These are phyloP conservation scores for Claviceps quebecensis DNA, from an alignment of 2,329 filamentous ascomycete genomes.

Conservation along the genomic window DNA sequence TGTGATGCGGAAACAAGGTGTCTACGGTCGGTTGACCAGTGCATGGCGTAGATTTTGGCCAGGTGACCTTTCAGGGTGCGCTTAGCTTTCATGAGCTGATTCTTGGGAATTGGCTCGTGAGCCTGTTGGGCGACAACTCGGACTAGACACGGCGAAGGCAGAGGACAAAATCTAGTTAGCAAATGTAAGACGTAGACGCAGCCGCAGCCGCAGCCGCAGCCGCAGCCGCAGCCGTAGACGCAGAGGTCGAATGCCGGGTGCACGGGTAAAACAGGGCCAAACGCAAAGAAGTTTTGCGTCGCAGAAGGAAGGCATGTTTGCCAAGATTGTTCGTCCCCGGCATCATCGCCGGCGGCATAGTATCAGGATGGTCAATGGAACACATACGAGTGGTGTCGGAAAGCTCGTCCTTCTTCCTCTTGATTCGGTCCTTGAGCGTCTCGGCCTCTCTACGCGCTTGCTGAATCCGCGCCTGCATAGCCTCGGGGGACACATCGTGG, in stretches of 20 bases:
- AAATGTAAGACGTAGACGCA: conserved; percentile 1
- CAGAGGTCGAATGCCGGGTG: not conserved
- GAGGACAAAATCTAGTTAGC: conserved; percentile 11
- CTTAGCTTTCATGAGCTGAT: conserved; percentile 91
- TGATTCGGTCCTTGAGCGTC: conserved; percentile 95
- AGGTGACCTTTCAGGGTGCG: conserved; percentile 94
- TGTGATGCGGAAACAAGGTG: conserved; percentile 96
- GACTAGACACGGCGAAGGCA: conserved; percentile 39
- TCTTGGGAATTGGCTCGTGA: conserved; percentile 81
- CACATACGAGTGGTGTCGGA: conserved; percentile 91
- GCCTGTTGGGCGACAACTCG: conserved; percentile 85
- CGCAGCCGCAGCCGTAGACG: no score
- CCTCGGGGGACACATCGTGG: conserved; percentile 54
- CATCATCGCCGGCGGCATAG: no score
- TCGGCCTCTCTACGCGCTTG: conserved; percentile 94
- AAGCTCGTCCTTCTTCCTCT: conserved; percentile 99
- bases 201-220: no score
- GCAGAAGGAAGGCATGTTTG: not conserved
- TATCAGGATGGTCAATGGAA: conserved; percentile 6
- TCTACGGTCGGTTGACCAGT: conserved; percentile 97
- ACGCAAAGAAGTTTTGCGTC: not conserved
- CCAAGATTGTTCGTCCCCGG: not conserved
- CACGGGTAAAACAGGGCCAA: not conserved
- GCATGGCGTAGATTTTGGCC: conserved; percentile 99
- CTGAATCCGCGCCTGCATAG: conserved; percentile 87